These are phyloP conservation scores for Ascosphaera aggregata DNA, from an alignment of 2,329 filamentous ascomycete genomes.

Conservation along the genomic window DNA sequence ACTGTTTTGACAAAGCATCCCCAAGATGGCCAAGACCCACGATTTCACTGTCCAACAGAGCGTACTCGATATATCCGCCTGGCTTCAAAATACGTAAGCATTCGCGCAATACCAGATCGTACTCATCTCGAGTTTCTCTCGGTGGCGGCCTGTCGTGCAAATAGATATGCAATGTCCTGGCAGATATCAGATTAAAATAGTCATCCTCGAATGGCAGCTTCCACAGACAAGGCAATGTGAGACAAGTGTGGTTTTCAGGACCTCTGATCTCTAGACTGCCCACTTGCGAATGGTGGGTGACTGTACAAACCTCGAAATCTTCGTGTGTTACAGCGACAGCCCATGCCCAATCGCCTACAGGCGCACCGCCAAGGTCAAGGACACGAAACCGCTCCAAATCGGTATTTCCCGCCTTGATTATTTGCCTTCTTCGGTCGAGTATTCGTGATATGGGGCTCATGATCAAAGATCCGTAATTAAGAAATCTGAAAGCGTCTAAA, in stretches of 20 bases:
- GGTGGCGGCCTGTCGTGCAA: conserved; percentile 42
- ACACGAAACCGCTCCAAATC: conserved; percentile 36
- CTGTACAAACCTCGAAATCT: conserved; percentile 68
- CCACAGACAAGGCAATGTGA: conserved; percentile 54
- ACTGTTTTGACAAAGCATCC: conserved; percentile 70
- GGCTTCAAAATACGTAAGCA: conserved; percentile 83
- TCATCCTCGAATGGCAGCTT: conserved; percentile 64
- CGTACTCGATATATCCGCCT: conserved; percentile 80
- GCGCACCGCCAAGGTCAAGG: conserved; percentile 67
- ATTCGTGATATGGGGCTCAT: conserved; percentile 20
- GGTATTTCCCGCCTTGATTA: background rate
- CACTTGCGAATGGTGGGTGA: conserved; percentile 50
- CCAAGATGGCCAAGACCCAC: conserved; percentile 60
- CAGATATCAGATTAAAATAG: conserved; percentile 80
- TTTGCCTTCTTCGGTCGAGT: background rate
- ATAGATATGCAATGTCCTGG: conserved; percentile 63
- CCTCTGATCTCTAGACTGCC: conserved; percentile 57
- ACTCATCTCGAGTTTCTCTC: conserved; percentile 44
- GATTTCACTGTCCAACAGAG: conserved; percentile 71
- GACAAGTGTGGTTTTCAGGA: conserved; percentile 66
- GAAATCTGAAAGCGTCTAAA: conserved; percentile 34
- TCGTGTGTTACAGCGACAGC: conserved; percentile 70
- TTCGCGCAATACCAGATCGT: conserved; percentile 63
- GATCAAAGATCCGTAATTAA: conserved; percentile 37
- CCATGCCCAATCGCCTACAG: conserved; percentile 89